These are phyloP conservation scores for Maudiozyma turicensis DNA, from an alignment of 805 yeast species.

Conservation along the genomic window DNA sequence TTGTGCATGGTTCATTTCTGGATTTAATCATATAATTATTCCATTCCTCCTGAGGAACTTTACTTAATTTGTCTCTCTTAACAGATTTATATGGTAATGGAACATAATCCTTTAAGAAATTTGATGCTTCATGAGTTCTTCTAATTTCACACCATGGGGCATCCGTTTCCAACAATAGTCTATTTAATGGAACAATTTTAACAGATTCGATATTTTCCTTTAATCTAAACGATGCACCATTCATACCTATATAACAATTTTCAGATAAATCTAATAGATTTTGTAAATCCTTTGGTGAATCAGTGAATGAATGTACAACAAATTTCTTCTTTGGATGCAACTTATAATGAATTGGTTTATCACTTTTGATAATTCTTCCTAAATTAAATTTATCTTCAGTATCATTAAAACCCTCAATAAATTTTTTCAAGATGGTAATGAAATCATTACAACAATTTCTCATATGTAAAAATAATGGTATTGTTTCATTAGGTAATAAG, in stretches of 20 bases:
- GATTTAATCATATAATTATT: slow-evolving; percentile 51
- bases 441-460: slow-evolving; percentile 81
- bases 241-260: slow-evolving; percentile 57
- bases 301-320: slow-evolving; percentile 96
- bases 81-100: slow-evolving; percentile 19
- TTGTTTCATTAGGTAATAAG: slow-evolving; percentile 34
- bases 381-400: slow-evolving; percentile 17
- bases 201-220: slow-evolving; percentile 65
- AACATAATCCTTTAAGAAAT: slow-evolving; percentile 36
- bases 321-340: slow-evolving; percentile 40
- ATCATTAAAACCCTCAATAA: slow-evolving; percentile 35
- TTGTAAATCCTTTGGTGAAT: slow-evolving; percentile 54
- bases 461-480: slow-evolving; percentile 88
- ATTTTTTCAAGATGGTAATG: slow-evolving; percentile 51
- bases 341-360: slow-evolving; percentile 19
- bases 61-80: slow-evolving; percentile 28
- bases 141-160: slow-evolving; percentile 98
- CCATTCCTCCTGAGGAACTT: slow-evolving; percentile 16
- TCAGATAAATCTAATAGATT: slow-evolving; percentile 38
- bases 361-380: slow-evolving; percentile 2
- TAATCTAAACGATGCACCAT: slow-evolving; percentile 86
- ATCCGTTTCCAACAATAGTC: slow-evolving; percentile 81
- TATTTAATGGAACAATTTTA: slow-evolving; percentile 54
- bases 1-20: slow-evolving; percentile 85
- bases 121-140: slow-evolving; percentile 67